phyloP scores from a whole-genome alignment of 2,329 filamentous ascomycete genomes.

The Sphaerulina musiva region DNA sequence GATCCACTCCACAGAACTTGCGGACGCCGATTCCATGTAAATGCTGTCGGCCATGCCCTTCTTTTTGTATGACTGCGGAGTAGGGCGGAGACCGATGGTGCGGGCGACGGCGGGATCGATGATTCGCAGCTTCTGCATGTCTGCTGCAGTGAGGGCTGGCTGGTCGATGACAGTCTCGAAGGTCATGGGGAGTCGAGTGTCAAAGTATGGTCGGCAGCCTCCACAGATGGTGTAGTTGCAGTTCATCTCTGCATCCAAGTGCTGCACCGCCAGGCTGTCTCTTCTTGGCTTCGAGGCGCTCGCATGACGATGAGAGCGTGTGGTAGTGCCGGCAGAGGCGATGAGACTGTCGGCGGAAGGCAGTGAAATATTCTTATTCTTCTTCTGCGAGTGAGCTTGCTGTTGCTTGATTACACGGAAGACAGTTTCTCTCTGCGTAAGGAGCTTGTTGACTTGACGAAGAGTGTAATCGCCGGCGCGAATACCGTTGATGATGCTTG shows the following conservation, averaged over 20 bases:
- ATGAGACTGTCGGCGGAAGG: slow-evolving; percentile 20
- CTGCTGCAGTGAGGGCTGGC: slow-evolving; percentile 30
- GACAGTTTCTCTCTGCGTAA: slow-evolving; percentile 38
- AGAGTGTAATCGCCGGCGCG: slow-evolving; percentile 38
- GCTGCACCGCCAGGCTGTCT: slow-evolving; percentile 7
- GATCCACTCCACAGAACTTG: slow-evolving; percentile 27
- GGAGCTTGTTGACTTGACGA: slow-evolving; percentile 38
- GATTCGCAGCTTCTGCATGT: slow-evolving; percentile 32
- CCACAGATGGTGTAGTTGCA: slow-evolving; percentile 46
- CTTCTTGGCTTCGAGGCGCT: background rate
- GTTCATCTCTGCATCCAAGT: slow-evolving; percentile 5
- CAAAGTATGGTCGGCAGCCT: slow-evolving; percentile 45
- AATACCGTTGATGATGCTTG: slow-evolving; percentile 40
- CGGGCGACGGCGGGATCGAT: slow-evolving; percentile 34
- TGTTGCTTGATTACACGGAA: slow-evolving; percentile 23
- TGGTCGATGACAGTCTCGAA: slow-evolving; percentile 38
- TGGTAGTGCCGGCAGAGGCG: slow-evolving; percentile 21
- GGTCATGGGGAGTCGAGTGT: slow-evolving; percentile 42
- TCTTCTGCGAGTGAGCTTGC: slow-evolving; percentile 1
- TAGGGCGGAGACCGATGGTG: slow-evolving; percentile 31
- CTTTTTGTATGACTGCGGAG: slow-evolving; percentile 13
- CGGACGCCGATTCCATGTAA: slow-evolving; percentile 18
- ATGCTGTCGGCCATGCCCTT: slow-evolving; percentile 30
- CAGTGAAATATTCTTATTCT: background rate
- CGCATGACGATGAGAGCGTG: slow-evolving; percentile 17